Evolutionary conservation across 345 rosid genomes (phyloP).

Genomic region (Ailanthus altissimus): DNA sequence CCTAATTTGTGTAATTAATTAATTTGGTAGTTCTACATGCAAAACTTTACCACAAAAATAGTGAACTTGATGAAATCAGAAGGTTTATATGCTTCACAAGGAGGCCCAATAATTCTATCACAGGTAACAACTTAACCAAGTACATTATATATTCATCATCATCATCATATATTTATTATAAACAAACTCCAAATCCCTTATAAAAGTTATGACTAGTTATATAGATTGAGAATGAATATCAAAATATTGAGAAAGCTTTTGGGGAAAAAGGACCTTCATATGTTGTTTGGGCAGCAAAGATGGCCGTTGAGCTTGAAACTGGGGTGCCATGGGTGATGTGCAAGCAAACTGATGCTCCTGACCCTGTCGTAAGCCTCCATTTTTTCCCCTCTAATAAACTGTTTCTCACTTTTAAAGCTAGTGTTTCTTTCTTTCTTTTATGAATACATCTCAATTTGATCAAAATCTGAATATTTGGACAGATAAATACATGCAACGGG

Average conservation of each 20-base stretch:
- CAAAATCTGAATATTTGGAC: no score
- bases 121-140: no score
- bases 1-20: no score
- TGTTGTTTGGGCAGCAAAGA: slow-evolving; percentile 74
- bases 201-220: no score
- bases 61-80: slow-evolving; percentile 79
- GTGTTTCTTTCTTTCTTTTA: no score
- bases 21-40: slow-evolving; percentile 57
- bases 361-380: slow-evolving; percentile 61
- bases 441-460: no score
- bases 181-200: no score
- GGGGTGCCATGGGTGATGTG: slow-evolving; percentile 99
- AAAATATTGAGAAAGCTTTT: slow-evolving; percentile 53
- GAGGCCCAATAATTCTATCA: slow-evolving; percentile 94
- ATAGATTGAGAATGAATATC: slow-evolving; percentile 91
- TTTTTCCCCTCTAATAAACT: no score
- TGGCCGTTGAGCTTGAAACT: slow-evolving; percentile 69
- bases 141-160: no score
- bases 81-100: slow-evolving; percentile 78
- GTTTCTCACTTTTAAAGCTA: no score
- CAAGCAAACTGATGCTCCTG: slow-evolving; percentile 86
- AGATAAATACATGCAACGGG: slow-evolving; percentile 91
- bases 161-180: no score
- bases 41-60: slow-evolving; percentile 62
- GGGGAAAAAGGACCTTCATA: slow-evolving; percentile 56